These are phyloP conservation scores for Pseudogymnoascus pannorum DNA, from an alignment of 2,329 filamentous ascomycete species.

Conservation along the genomic window DNA sequence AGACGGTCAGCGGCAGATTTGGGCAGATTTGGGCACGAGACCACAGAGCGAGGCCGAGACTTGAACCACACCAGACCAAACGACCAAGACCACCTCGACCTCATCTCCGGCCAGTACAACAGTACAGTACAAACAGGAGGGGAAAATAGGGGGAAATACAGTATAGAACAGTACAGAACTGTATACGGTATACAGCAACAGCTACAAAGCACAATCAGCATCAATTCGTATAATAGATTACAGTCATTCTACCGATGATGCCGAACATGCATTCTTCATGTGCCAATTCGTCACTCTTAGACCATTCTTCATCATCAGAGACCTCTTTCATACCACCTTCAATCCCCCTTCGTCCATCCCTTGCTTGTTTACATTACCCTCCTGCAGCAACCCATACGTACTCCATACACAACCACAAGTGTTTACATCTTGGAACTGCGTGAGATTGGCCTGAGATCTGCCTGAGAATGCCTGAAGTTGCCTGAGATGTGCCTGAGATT, in stretches of 20 bases:
- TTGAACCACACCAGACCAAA: background rate
- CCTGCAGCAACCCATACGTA: slow-evolving; percentile 4
- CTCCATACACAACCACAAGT: background rate
- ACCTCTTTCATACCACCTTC: background rate
- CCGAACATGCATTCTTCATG: slow-evolving; percentile 2
- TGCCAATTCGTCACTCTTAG: slow-evolving; percentile 2
- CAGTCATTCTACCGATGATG: background rate
- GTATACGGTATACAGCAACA: too few relatives aligned
- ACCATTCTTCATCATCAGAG: slow-evolving; percentile 6
- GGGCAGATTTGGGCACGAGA: background rate
- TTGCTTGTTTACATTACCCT: slow-evolving; percentile 3
- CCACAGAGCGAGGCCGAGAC: background rate
- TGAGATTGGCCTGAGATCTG: background rate
- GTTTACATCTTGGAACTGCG: background rate
- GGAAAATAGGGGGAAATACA: background rate
- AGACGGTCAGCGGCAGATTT: background rate
- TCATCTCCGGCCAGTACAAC: background rate
- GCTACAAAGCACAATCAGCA: background rate
- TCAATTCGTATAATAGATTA: background rate
- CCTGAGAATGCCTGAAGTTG: background rate
- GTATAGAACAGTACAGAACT: background rate
- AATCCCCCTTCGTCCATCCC: background rate
- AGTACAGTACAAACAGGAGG: background rate
- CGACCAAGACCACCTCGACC: slow-evolving; percentile 3
- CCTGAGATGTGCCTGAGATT: background rate